phyloP scores from a whole-genome alignment of 1,139 yeast species.

The Arxiozyma bovina region DNA sequence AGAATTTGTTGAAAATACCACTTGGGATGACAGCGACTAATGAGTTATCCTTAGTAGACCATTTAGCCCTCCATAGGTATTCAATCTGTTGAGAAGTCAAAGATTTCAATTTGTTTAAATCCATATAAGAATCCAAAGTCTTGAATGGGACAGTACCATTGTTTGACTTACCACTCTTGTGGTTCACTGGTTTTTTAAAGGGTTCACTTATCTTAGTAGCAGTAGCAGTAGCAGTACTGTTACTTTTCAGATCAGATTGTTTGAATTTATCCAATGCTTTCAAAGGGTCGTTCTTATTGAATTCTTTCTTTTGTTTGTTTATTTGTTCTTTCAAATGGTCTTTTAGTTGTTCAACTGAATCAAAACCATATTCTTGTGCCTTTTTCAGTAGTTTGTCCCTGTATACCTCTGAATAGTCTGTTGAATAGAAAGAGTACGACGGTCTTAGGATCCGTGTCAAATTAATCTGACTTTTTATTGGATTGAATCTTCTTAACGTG shows the following conservation, averaged over 20 bases:
- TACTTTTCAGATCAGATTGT: not conserved
- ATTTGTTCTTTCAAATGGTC: conserved; percentile 55
- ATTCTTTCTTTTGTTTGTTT: conserved; percentile 45
- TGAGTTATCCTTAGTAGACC: conserved; percentile 50
- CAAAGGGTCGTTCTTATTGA: conserved; percentile 61
- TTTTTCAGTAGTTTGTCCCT: conserved; percentile 39
- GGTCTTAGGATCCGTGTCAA: not conserved
- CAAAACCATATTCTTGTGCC: conserved; percentile 37
- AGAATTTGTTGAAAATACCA: conserved; percentile 50
- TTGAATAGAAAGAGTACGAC: not conserved
- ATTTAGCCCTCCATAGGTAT: conserved; percentile 83
- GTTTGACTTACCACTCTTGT: conserved; percentile 41
- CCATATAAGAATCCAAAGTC: conserved; percentile 61
- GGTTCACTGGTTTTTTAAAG: conserved; percentile 32
- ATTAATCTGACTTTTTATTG: not conserved
- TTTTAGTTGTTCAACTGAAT: conserved; percentile 53
- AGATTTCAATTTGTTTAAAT: conserved; percentile 53
- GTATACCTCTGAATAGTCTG: not conserved
- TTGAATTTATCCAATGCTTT: conserved; percentile 39
- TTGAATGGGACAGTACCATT: conserved; percentile 46
- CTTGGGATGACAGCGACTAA: conserved; percentile 57
- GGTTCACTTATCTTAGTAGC: not conserved
- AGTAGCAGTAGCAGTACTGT: not conserved
- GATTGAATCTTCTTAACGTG: not conserved
- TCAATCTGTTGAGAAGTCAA: conserved; percentile 61